Base-by-base conservation (phyloP, 495 filamentous ascomycete genomes). In the Podospora didyma region DNA sequence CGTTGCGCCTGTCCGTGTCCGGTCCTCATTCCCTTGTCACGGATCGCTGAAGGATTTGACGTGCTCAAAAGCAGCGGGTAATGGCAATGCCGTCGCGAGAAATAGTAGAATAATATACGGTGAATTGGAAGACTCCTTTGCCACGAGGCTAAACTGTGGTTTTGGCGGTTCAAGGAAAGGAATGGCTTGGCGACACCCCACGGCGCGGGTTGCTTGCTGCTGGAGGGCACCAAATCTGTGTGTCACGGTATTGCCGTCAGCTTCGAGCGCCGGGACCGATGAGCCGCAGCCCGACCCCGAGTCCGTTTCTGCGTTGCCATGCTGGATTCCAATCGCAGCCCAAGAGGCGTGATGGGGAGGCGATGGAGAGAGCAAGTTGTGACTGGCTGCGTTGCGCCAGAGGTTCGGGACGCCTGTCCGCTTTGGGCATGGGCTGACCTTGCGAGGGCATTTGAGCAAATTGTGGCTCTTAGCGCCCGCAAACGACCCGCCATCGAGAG, bases 351-450 rank as follows among this genome's bases (percentile, higher is more conserved):
- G 55, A 39, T 17, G 42, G 1, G 11, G 2, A 19, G 42, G 37
- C 23, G 52, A 50, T 39, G 20, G 51, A 26, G 34, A 58, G 65
- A 62, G 67, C 65, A 63, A 62, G 56, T 69, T 69, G 51, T 68
- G 42, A 69, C 49, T 66, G 67, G 67, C 47, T 51, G 21, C 3
- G 26, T 3, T 31, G 26, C 26, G 26, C 26, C 26, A 31, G 26
- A 31, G 4, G 26, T 31, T 31, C 26, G 26, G 26, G 26, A 31
- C 26, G 9, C 26, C 26, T 31, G 3, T 31, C 26, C 26, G 26
- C 26, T 31, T 31, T 31, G 26, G 26, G 26, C 26, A 31, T 31
- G 26, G 26, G 4, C 3, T 31, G 26, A 31, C 4, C 26, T 9
- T 9, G 26, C 26, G 26, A 31, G 26, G 26, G 26, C 26, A 31